Percentiles rank a stretch among this genome's conserved stretches.
phyloP scores from a whole-genome alignment of 768 basidiomycete genomes.

The Kwoniella mangroviensis region DNA sequence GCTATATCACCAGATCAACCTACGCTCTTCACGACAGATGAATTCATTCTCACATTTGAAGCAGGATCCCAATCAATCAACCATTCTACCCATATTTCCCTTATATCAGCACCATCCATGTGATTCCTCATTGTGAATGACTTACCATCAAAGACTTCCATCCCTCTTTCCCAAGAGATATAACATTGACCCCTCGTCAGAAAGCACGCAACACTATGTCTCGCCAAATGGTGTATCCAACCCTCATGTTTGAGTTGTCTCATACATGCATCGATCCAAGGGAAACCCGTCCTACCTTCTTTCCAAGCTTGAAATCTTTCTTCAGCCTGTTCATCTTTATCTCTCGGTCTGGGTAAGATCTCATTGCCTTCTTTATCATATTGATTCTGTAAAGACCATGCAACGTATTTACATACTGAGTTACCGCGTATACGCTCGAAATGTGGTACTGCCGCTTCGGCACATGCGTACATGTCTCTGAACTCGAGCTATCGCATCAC shows the following conservation, averaged over 20 bases:
- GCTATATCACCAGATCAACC: constrained; percentile 15
- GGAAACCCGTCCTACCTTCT: constrained; percentile 58
- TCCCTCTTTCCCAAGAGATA: constrained; percentile 59
- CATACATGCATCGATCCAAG: constrained; percentile 59
- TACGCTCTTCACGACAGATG: neutral
- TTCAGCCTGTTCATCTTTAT: constrained; percentile 45
- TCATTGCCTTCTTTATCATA: constrained; percentile 54
- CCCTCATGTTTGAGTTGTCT: constrained; percentile 56
- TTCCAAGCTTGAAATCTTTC: constrained; percentile 52
- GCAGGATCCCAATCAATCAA: constrained; percentile 59
- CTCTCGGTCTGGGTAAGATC: constrained; percentile 52
- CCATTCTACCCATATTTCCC: constrained; percentile 35
- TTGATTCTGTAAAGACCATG: constrained; percentile 57
- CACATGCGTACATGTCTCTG: constrained; percentile 58
- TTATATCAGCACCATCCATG: constrained; percentile 3
- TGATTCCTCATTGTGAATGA: neutral
- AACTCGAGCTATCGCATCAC: constrained; percentile 47
- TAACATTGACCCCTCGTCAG: constrained; percentile 59
- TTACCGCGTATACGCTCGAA: constrained; percentile 58
- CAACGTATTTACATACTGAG: constrained; percentile 53
- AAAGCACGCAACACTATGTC: constrained; percentile 59
- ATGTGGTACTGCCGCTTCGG: constrained; percentile 54
- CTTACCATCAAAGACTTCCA: constrained; percentile 60
- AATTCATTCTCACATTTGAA: constrained; percentile 41
- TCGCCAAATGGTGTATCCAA: constrained; percentile 60